These are phyloP conservation scores for Actinomortierella wolfii DNA, from an alignment of 371 early-diverging fungal species.

Conservation along the genomic window DNA sequence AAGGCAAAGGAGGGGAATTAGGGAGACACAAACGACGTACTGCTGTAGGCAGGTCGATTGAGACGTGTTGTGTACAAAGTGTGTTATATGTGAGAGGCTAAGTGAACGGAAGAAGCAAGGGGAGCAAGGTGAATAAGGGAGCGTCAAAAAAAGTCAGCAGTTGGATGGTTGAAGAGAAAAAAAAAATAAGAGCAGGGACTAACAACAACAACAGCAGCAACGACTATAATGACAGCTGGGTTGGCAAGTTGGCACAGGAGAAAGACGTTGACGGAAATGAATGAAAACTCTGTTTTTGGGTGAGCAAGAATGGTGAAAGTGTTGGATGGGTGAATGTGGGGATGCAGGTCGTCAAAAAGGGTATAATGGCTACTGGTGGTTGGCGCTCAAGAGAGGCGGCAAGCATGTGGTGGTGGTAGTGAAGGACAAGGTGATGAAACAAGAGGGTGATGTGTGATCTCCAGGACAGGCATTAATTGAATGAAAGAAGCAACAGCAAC, in stretches of 20 bases:
- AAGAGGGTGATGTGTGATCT: not conserved
- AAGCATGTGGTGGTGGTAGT: not conserved
- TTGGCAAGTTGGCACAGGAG: not conserved
- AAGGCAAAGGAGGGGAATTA: not conserved
- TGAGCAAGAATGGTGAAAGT: not conserved
- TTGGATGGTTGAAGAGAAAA: not conserved
- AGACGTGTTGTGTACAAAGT: no score
- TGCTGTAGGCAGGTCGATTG: no score
- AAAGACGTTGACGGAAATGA: not conserved
- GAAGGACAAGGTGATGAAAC: not conserved
- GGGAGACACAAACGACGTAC: not conserved
- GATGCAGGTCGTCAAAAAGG: not conserved
- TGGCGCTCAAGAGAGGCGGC: not conserved
- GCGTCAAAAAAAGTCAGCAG: not conserved
- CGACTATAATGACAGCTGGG: no score
- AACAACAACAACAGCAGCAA: no score
- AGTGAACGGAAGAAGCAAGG: not conserved
- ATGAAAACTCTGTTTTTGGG: not conserved
- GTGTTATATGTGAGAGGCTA: no score
- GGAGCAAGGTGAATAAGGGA: slow-evolving; percentile 2
- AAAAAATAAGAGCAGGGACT: not conserved
- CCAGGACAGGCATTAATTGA: not conserved
- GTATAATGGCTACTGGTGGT: not conserved
- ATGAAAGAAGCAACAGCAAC: not conserved
- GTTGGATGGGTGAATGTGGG: not conserved